A percentile compares a stretch with the other conserved stretches of the same genome.
phyloP scores from a whole-genome alignment of 73 alveolate genomes.

The Paramecium sexaurelia region DNA sequence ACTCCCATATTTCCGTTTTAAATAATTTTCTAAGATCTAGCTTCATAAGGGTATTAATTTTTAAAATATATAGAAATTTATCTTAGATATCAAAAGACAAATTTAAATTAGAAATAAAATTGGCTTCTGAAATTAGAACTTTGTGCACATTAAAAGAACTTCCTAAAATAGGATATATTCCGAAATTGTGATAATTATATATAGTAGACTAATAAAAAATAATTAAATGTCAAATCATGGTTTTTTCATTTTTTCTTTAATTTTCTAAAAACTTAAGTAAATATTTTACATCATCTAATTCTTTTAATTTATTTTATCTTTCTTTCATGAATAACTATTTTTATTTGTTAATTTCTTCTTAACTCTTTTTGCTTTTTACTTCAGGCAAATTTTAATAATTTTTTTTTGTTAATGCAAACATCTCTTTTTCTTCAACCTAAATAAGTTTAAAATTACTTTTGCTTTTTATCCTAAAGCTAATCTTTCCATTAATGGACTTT shows the following conservation, averaged over 20 bases:
- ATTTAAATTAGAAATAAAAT: background rate
- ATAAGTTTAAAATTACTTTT: background rate
- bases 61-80: background rate
- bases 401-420: slow-evolving; percentile 67
- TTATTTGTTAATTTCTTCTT: background rate
- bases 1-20: background rate
- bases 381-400: slow-evolving; percentile 67
- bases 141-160: background rate
- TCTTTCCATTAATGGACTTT: slow-evolving; percentile 32
- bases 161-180: background rate
- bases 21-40: background rate
- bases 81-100: background rate
- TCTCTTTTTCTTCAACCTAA: slow-evolving; percentile 62
- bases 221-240: background rate
- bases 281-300: slow-evolving; percentile 46
- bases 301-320: slow-evolving; percentile 37
- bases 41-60: background rate
- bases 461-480: slow-evolving; percentile 44
- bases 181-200: background rate
- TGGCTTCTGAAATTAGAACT: background rate
- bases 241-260: background rate
- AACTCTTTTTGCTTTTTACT: slow-evolving; percentile 48
- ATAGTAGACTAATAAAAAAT: background rate
- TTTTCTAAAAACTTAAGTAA: background rate
- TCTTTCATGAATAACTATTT: background rate